Base-by-base conservation (phyloP, 345 rosid species). In the Lenwebbia sp. region DNA sequence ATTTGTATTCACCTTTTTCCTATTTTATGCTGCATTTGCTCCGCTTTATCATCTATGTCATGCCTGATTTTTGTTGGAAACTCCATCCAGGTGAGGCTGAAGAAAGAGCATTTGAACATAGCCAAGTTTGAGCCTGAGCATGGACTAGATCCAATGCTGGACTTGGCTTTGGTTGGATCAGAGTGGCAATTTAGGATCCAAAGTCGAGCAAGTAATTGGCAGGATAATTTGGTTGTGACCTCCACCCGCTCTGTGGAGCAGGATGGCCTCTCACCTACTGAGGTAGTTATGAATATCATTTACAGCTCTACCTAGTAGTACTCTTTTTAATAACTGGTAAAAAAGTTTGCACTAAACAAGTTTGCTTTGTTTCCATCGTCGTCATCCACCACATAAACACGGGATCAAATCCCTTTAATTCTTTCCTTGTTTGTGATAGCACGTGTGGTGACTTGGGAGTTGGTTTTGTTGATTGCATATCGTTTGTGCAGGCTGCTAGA, bases 121-220 rank as follows among this genome's bases (percentile, higher is more conserved):
- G 99, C 98, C 30, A 97, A 96, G 93, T 95, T 97, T 90, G 99
- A 97, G 92, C 99, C 99, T 22, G 99, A 97, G 89, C 85, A 93
- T 88, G 99, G 99, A 84, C 88, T 94, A 74, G 99, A 97, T 90
- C 99, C 99, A 54, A 91, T 93, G 92, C 88, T 96, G 84, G 99
- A 97, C 94, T 92, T 97, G 89, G 99, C 95, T 85, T 91, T 97
- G 95, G 99, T 95, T 86, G 99, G 99, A 85, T 97, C 98, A 82
- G 99, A 97, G 90, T 96, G 99, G 99, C 98, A 94, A 90, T 97
- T 96, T 89, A 90, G 99, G 92, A 95, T 97, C 90, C 98, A 95
- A 92, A 95, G 98, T 88, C 95, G 98, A 75, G 96, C 99, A 87
- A 96, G 99, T 89, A 96, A 92, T 90, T 97, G 99, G 99, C 99